Base-by-base conservation (phyloP, 768 basidiomycete species). In the Ramaria sp. region DNA sequence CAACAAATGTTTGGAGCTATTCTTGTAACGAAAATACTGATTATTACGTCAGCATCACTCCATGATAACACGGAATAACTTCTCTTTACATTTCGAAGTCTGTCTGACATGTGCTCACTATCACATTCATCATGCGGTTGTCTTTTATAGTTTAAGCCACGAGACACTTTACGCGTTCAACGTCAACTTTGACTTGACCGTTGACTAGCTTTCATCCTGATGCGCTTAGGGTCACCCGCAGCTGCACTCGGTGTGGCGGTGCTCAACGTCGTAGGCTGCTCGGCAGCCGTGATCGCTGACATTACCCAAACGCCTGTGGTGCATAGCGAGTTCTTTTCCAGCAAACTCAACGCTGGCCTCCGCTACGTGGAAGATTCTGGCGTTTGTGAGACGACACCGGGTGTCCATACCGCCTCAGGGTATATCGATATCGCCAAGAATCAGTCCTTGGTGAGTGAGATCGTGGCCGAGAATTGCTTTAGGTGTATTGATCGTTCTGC, bases 301-400 rank as follows among this genome's bases (percentile, higher is more conserved):
- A 22, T n/a, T 7, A n/a, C 39, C 18, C 4, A 15, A 15, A 18
- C 44, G 28, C 7, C 24, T 8, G 5, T 5, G 5, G 44, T 47
- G 10, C 48, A 49, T 18, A 28, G 3, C 30, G 30, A 50, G 22
- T 50, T 50, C 15, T 1, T 3, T 1, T 50, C 48, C 1, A 32
- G 4, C 28, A 32, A 37, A 32, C 20, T 50, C n/a, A 24, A 37
- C 16, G 34, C 48, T 5, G 48, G 30, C 36, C 48, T 82, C 4
- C 73, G 77, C 8, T 81, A 73, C 63, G 71, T 82, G 16, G 66
- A 70, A 3, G 71, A 83, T 59, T 82, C 82, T 1, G 81, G 79
- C 0, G 69, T 83, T 3, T 83, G 82, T 59, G 82, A 85, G 62
- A 82, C 81, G 8, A 82, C 82, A 0, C 75, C 79, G 0, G 75